A percentile compares a stretch with the other conserved stretches of the same genome.
phyloP scores from a whole-genome alignment of 2,329 filamentous ascomycete genomes.

The Penicillium sp. region DNA sequence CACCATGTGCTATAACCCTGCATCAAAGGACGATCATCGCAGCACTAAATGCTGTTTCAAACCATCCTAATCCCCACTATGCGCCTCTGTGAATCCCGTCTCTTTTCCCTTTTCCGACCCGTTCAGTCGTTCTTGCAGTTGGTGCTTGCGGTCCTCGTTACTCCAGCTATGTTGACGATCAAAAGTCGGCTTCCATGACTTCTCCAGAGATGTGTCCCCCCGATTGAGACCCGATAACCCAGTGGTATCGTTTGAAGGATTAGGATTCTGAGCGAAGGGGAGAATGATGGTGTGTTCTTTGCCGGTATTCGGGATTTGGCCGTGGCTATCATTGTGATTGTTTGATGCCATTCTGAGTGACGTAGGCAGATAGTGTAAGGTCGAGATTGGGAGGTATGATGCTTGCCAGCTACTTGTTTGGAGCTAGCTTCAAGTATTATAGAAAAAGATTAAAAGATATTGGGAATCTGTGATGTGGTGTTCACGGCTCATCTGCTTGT shows the following conservation, averaged over 20 bases:
- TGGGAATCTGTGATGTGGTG: too few relatives aligned
- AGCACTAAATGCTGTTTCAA: not conserved
- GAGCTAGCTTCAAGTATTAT: not conserved
- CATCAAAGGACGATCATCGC: not conserved
- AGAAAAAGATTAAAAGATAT: not conserved
- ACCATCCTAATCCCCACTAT: constrained; percentile 27
- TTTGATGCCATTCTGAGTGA: constrained; percentile 2
- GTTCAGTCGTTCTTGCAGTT: constrained; percentile 47
- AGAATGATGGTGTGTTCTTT: constrained; percentile 7
- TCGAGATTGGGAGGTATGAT: not conserved
- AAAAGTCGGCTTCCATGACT: constrained; percentile 33
- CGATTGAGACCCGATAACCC: not conserved
- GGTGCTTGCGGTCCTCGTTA: constrained; percentile 58
- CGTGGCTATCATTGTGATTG: not conserved
- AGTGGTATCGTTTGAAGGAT: not conserved
- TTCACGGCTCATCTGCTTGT: not conserved
- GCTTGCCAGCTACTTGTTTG: not conserved
- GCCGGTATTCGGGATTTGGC: constrained; percentile 8
- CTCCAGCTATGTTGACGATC: constrained; percentile 39
- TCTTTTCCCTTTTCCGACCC: constrained; percentile 45
- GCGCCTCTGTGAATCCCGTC: constrained; percentile 59
- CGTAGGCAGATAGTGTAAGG: not conserved
- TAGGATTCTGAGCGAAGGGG: not conserved
- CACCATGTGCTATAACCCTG: not conserved
- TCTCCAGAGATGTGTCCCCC: constrained; percentile 1